A percentile compares a stretch with the other conserved stretches of the same genome.
These are phyloP conservation scores for Sarocladiaceae sp. DNA, from an alignment of 2,329 filamentous ascomycete species.

Conservation along the genomic window DNA sequence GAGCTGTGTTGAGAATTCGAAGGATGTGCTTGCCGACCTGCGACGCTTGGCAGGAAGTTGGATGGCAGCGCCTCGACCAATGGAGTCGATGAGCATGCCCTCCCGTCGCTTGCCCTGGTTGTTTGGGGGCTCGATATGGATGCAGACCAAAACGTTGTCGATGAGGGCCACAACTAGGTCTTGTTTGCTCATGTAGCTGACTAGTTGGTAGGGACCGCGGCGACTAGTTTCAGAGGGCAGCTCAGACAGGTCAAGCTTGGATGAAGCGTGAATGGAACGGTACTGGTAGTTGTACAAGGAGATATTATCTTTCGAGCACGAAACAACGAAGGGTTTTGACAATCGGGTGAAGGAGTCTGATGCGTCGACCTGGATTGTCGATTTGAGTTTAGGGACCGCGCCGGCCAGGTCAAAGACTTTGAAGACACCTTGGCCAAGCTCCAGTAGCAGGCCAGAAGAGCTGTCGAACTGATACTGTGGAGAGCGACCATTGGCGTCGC, in stretches of 20 bases:
- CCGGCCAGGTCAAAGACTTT: conserved; percentile 58
- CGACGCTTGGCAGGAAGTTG: conserved; percentile 28
- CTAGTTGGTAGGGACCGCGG: conserved; percentile 35
- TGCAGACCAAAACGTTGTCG: conserved; percentile 57
- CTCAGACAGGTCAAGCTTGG: conserved; percentile 37
- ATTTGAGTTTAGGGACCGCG: conserved; percentile 54
- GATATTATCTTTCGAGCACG: conserved; percentile 49
- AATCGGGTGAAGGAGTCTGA: conserved; percentile 59
- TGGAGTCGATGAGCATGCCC: conserved; percentile 65
- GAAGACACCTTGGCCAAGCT: conserved; percentile 48
- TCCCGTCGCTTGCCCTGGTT: conserved; percentile 49
- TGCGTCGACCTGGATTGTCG: conserved; percentile 43
- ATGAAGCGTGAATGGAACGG: conserved; percentile 49
- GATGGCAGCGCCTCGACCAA: conserved; percentile 54
- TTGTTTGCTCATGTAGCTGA: conserved; percentile 58
- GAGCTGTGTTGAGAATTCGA: conserved; percentile 29
- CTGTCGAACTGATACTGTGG: conserved; percentile 51
- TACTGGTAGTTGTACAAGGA: conserved; percentile 65
- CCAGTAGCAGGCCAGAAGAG: conserved; percentile 56
- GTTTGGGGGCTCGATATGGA: conserved; percentile 61
- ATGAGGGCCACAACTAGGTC: conserved; percentile 60
- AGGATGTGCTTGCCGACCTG: conserved; percentile 23
- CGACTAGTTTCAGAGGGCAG: conserved; percentile 29
- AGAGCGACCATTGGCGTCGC: conserved; percentile 12
- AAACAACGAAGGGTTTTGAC: conserved; percentile 59